phyloP scores from a whole-genome alignment of 1,139 yeast species.

The Spathaspora sp. region DNA sequence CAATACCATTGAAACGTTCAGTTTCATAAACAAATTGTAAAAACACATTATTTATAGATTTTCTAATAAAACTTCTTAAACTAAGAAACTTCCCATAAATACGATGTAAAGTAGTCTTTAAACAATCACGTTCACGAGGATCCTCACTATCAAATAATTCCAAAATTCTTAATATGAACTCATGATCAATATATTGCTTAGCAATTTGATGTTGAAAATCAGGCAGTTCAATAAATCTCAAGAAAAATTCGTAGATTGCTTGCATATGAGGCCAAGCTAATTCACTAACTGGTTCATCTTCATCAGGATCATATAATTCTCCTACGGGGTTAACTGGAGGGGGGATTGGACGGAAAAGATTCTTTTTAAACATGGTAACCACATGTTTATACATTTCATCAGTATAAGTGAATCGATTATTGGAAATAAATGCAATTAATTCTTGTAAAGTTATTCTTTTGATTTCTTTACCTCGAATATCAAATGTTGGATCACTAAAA shows the following conservation, averaged over 20 bases:
- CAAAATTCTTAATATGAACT: slow-evolving; percentile 73
- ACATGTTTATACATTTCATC: slow-evolving; percentile 90
- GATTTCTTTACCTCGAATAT: slow-evolving; percentile 88
- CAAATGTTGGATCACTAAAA: slow-evolving; percentile 89
- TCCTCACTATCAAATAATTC: slow-evolving; percentile 96
- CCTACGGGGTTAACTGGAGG: slow-evolving; percentile 98
- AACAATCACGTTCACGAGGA: slow-evolving; percentile 91
- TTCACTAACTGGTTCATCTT: slow-evolving; percentile 96
- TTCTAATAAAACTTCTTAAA: slow-evolving; percentile 85
- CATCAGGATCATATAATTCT: slow-evolving; percentile 95
- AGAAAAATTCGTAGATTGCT: slow-evolving; percentile 88
- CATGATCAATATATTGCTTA: slow-evolving; percentile 90
- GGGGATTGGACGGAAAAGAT: slow-evolving; percentile 92
- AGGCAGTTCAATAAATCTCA: slow-evolving; percentile 90
- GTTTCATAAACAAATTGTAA: slow-evolving; percentile 94
- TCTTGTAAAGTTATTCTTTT: slow-evolving; percentile 86
- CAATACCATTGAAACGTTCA: slow-evolving; percentile 93
- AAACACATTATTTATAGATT: slow-evolving; percentile 88
- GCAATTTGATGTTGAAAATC: slow-evolving; percentile 94
- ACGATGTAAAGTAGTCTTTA: slow-evolving; percentile 92
- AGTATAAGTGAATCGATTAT: slow-evolving; percentile 78
- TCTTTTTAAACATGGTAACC: slow-evolving; percentile 84
- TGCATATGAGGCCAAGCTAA: slow-evolving; percentile 99
- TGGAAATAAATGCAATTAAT: slow-evolving; percentile 81
- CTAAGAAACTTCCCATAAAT: slow-evolving; percentile 94